These are phyloP conservation scores for Erodium texanum DNA, from an alignment of 441 rosid genomes.

Conservation along the genomic window DNA sequence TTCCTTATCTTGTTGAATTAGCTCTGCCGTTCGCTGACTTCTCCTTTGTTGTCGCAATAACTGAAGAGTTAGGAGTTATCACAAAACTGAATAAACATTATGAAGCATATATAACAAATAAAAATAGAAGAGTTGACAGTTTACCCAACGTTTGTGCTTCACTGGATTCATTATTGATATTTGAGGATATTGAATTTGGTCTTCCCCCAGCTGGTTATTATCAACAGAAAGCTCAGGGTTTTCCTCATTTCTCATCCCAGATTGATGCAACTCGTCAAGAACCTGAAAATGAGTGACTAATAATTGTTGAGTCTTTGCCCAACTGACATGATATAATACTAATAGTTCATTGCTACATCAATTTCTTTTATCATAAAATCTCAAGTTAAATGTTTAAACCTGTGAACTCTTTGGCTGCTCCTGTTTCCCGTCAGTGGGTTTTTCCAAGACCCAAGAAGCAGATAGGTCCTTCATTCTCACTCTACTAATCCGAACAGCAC, in stretches of 20 bases:
- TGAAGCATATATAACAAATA: slow-evolving; percentile 12
- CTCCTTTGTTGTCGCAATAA: slow-evolving; percentile 47
- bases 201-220: slow-evolving; percentile 28
- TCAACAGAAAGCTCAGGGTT: slow-evolving; percentile 20
- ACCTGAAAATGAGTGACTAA: slow-evolving; percentile 16
- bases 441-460: slow-evolving; percentile 76
- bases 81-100: slow-evolving; percentile 20
- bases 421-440: slow-evolving; percentile 34
- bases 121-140: slow-evolving; percentile 20
- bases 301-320: too few relatives aligned
- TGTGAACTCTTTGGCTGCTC: slow-evolving; percentile 30
- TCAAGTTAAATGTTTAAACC: slow-evolving; percentile 23
- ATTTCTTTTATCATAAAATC: not conserved
- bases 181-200: slow-evolving; percentile 21
- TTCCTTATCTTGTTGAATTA: slow-evolving; percentile 49
- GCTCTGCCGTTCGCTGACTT: slow-evolving; percentile 48
- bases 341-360: too few relatives aligned
- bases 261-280: slow-evolving; percentile 26
- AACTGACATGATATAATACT: too few relatives aligned
- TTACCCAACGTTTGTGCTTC: slow-evolving; percentile 73
- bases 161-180: slow-evolving; percentile 47
- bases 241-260: slow-evolving; percentile 26
- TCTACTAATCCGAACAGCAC: slow-evolving; percentile 43
- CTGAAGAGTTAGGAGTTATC: slow-evolving; percentile 35
- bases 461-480: slow-evolving; percentile 82